phyloP scores from a whole-genome alignment of 2,329 filamentous ascomycete species.

The Aspergillus fructus region DNA sequence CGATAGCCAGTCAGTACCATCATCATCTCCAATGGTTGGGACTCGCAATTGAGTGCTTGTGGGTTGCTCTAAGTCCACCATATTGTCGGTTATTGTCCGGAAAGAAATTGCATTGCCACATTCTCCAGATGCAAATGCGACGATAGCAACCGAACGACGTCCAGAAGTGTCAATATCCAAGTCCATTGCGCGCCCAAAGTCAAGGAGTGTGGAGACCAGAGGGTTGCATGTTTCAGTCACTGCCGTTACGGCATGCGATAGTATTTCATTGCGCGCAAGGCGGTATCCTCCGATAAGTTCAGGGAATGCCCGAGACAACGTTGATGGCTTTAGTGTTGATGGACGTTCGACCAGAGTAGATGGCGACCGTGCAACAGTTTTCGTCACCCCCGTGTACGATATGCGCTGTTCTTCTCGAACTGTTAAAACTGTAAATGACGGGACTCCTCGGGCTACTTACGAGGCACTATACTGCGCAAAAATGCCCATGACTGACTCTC shows the following conservation, averaged over 20 bases:
- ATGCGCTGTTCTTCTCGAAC: slow-evolving; percentile 22
- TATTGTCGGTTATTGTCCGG: slow-evolving; percentile 33
- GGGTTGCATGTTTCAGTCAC: slow-evolving; percentile 35
- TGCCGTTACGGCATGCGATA: slow-evolving; percentile 33
- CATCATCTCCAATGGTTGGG: slow-evolving; percentile 42
- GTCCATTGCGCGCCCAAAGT: slow-evolving; percentile 50
- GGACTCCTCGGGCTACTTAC: slow-evolving; percentile 20
- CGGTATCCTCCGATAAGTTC: slow-evolving; percentile 37
- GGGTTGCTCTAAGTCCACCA: slow-evolving; percentile 20
- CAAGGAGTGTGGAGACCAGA: slow-evolving; percentile 44
- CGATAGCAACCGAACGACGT: slow-evolving; percentile 34
- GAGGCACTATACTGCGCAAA: slow-evolving; percentile 34
- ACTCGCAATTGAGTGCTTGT: slow-evolving; percentile 33
- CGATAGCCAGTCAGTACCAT: slow-evolving; percentile 50
- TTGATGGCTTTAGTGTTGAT: slow-evolving; percentile 20
- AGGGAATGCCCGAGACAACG: slow-evolving; percentile 31
- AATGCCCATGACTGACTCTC: slow-evolving; percentile 53
- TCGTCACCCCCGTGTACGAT: slow-evolving; percentile 32
- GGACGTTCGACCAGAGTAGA: slow-evolving; percentile 13
- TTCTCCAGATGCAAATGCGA: slow-evolving; percentile 42
- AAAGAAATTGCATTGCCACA: slow-evolving; percentile 51
- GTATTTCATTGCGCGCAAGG: slow-evolving; percentile 28
- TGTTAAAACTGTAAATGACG: not conserved
- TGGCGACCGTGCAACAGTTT: slow-evolving; percentile 26
- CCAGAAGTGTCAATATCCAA: slow-evolving; percentile 27